Base-by-base conservation (phyloP, 164 flowering plant genomes). In the Stephania yunnanensis region DNA sequence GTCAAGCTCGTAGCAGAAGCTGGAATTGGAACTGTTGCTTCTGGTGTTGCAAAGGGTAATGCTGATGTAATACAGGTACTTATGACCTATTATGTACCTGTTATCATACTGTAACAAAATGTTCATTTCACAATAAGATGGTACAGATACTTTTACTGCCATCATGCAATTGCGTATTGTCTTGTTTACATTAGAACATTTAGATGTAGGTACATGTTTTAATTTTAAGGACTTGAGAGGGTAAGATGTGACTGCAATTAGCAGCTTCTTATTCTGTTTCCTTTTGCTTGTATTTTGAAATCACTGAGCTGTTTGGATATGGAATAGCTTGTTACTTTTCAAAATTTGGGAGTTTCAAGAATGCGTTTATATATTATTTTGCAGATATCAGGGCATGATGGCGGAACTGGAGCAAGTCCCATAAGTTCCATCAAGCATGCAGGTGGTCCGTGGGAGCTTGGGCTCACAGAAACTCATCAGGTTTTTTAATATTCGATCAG, bases 381-480 rank as follows among this genome's bases (percentile, higher is more conserved):
- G 72, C 87, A 94, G 99, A 92, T 96, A 86, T 96, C 99, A 65
- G 99, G 99, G 71, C 99, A 96, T 84, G 99, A 96, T 84, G 99
- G 99, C 64, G 99, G 99, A 72, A 96, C 99, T 71, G 99, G 99
- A 78, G 99, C 99, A 55, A 92, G 97, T 77, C 97, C 97, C 25
- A 85, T 92, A 71, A 96, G 97, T 83, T 92, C 97, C 63, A 96
- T 96, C 63, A 96, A 96, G 85, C 97, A 96, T 85, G 99, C 99
- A 77, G 99, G 99, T 82, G 97, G 97, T 81, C 99, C 99, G 74
- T 96, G 99, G 99, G 99, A 96, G 79, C 95, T 96, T 71, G 99
- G 99, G 79, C 85, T 96, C 25, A 87, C 99, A 70, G 99, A 96
- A 83, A 86, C 99, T 10, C 95, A 96, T 80, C 98, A 95, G 97